Base-by-base conservation (phyloP, 371 early-diverging fungal species). In the Lichtheimia hyalospora region DNA sequence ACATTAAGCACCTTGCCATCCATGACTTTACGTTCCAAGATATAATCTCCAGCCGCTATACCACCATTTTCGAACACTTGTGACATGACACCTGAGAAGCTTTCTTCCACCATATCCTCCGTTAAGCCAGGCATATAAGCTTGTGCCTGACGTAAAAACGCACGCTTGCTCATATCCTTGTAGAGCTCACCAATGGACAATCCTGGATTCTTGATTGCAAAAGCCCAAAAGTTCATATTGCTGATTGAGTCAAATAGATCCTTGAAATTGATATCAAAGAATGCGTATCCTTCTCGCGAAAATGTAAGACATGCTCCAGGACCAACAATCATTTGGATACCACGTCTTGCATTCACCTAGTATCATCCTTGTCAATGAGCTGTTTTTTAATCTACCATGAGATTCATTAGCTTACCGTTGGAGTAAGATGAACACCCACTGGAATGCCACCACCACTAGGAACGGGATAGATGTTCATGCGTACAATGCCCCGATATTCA, bases 291-390 rank as follows among this genome's bases (percentile, higher is more conserved):
- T 52, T 79, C 80, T 46, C 80, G 70, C 40, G 77, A 46, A 54
- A 76, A 76, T n/a, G 80, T 76, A n/a, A 79, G 63, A 41, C 80
- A 79, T 28, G 80, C 76, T 49, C 80, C 80, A 12, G 80, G 80
- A 40, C 80, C 80, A 48, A 79, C 67, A 60, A 79, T 79, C 74
- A 79, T 70, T 51, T 74, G 76, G 46, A 72, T 71, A 57, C 80
- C 80, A 49, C 80, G 71, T 43, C 80, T 70, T 5, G 73, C 63
- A 44, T 79, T 66, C 28, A 71, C 60, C 64, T 64, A 23, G 23
- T 42, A 46, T n/a, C 46, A 46, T 46, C 7, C 3, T 15, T 1
- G 46, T 43, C 18, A 46, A 46, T 46, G 46, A 34, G 34, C 34
- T 10, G 2, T 34, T 34, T 34, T 3, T 4, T 34, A 2, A 8